Evolutionary conservation across 345 rosid genomes (phyloP), one percentile per base, ranked within the genome.

Genomic region (Iberis pinnata): DNA sequence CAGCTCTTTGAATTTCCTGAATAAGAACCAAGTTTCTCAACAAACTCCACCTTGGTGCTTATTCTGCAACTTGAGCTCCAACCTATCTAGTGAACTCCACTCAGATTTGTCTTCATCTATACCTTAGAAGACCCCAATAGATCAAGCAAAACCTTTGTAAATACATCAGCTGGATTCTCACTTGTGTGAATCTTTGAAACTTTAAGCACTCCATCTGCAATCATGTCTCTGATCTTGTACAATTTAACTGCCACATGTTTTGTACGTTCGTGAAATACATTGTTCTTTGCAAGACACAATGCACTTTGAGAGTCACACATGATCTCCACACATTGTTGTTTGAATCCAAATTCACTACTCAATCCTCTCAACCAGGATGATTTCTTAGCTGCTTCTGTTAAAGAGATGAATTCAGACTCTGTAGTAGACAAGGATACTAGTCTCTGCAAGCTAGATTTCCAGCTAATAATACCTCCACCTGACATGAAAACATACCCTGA

Each of bases 301-400:
- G 37, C 52, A n/a, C 37, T 14, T 1, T 47, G 14, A 1, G 39
- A 32, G 3, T 50, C 27, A 50, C 27, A 18, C 0, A 2, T 7
- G 0, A 50, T 0, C 3, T 18, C 26, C 0, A 14, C 17, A 0
- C 0, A 0, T 0, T 18, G 15, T 8, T 32, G 39, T 0, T 1
- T 0, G 1, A 1, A 32, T 0, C 27, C 42, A 9, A 50, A 12
- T 3, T 35, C 27, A 2, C 0, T 2, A 0, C 12, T 0, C 9
- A 50, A 19, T 0, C 41, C 22, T 8, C 12, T 50, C 0, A 32
- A 1, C 27, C 42, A 50, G 0, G 5, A 3, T 0, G 42, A 40
- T 19, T 50, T 27, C 3, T 50, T 50, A 0, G 4, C 2, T 1
- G 26, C 37, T 4, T 49, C 26, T 16, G 16, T 18, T 0, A 50